Base-by-base conservation (phyloP, 1,139 yeast genomes). In the Debaryomycetaceae sp. region DNA sequence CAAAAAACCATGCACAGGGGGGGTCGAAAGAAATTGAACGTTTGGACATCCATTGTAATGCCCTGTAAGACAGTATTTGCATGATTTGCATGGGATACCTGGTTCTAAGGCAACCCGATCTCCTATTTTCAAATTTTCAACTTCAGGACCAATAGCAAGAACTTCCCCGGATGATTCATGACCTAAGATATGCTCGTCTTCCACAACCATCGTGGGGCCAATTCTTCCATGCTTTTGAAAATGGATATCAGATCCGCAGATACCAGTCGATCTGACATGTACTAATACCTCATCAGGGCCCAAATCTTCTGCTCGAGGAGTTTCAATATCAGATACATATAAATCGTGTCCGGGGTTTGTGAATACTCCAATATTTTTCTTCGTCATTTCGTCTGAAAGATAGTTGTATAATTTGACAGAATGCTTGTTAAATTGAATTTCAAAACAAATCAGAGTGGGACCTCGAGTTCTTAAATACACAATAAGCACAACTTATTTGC, bases 201-300 rank as follows among this genome's bases (percentile, higher is more conserved):
- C 33, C 13, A 47, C 48, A 9, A 37, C 45, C 43, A 58, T 45
- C 7, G 53, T 54, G 9, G 53, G 54, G 24, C 64, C 64, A 26
- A 58, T 59, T 22, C 48, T 49, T 30, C 63, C 63, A 33, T 48
- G 46, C 32, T 54, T 50, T 55, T 61, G 58, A 40, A 52, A 53
- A 36, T 59, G 63, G 32, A 59, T 52, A 40, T 59, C 64, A n/a
- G 60, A 55, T 17, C 64, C 66, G 48, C 66, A 61, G 37, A 61
- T 56, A 17, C 65, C 66, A 17, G 62, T 58, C 38, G 73, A 70
- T 33, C 65, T 56, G 37, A 77, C 66, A 45, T 74, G 79, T 33
- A 76, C 58, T 16, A 42, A 34, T 6, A 46, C 51, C 17, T 49
- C 48, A 15, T 43, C 45, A 14, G 26, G 35, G 5, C 19, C 32